Percentiles rank a stretch among this genome's conserved stretches.
phyloP scores from a whole-genome alignment of 2,329 filamentous ascomycete genomes.

The Myriosclerotinia curreyana region DNA sequence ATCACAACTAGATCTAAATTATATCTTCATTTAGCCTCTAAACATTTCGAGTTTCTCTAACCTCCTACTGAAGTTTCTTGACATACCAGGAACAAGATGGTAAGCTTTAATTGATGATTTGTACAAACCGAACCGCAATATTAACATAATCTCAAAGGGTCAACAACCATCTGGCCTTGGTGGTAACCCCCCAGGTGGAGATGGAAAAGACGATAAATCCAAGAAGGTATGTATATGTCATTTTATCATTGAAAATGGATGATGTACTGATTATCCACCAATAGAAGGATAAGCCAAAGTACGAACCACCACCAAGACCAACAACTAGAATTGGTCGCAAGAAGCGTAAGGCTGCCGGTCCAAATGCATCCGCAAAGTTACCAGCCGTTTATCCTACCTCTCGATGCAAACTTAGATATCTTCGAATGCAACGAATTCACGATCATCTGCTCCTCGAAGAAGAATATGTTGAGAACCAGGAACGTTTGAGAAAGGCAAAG shows the following conservation, averaged over 20 bases:
- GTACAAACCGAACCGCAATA: slow-evolving; percentile 25
- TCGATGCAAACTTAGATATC: slow-evolving; percentile 92
- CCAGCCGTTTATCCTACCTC: slow-evolving; percentile 92
- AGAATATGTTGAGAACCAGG: slow-evolving; percentile 98
- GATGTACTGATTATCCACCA: slow-evolving; percentile 28
- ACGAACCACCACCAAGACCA: slow-evolving; percentile 94
- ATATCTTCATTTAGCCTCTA: slow-evolving; percentile 16
- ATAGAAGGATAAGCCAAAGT: slow-evolving; percentile 99
- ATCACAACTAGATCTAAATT: slow-evolving; percentile 28
- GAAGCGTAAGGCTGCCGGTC: slow-evolving; percentile 95
- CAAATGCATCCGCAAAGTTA: slow-evolving; percentile 91
- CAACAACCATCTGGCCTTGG: slow-evolving; percentile 46
- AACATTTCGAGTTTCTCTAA: background rate
- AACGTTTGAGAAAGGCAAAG: slow-evolving; percentile 90
- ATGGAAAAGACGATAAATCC: slow-evolving; percentile 81
- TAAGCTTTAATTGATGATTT: slow-evolving; percentile 28
- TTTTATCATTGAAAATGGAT: background rate
- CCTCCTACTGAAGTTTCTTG: slow-evolving; percentile 10
- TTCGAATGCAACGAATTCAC: slow-evolving; percentile 98
- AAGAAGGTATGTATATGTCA: slow-evolving; percentile 68
- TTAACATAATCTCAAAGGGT: slow-evolving; percentile 34
- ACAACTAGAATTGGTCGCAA: slow-evolving; percentile 96
- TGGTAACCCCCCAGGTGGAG: slow-evolving; percentile 57
- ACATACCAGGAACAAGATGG: slow-evolving; percentile 34
- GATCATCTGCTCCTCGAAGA: slow-evolving; percentile 96